Evolutionary conservation across 306 rosid species (phyloP).

Genomic region (Casuarina glauca): DNA sequence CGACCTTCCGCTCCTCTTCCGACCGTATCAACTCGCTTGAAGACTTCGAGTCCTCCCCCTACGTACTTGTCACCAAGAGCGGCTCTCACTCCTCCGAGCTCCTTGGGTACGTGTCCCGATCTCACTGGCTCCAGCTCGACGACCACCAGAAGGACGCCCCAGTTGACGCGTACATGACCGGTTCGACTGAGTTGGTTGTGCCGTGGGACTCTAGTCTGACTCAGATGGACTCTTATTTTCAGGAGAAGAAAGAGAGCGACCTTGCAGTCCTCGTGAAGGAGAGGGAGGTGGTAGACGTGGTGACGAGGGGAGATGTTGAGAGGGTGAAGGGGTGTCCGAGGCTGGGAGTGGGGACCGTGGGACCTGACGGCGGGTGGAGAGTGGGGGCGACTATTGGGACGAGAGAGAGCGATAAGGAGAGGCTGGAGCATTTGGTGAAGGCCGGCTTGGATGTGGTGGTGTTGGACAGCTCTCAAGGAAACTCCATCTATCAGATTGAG

Average conservation of each 20-base stretch:
- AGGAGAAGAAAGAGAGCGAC: slow-evolving; percentile 17
- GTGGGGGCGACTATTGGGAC: slow-evolving; percentile 91
- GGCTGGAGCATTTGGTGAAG: slow-evolving; percentile 72
- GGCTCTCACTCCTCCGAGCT: slow-evolving; percentile 50
- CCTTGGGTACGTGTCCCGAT: slow-evolving; percentile 55
- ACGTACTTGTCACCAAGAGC: slow-evolving; percentile 56
- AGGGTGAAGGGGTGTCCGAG: slow-evolving; percentile 66
- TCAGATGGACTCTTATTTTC: background rate
- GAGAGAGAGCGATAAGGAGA: slow-evolving; percentile 76
- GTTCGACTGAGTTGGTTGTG: slow-evolving; percentile 25
- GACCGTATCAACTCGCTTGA: slow-evolving; percentile 40
- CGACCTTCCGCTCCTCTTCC: slow-evolving; percentile 49
- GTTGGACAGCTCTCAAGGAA: slow-evolving; percentile 94
- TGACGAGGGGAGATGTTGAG: slow-evolving; percentile 64
- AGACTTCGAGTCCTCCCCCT: slow-evolving; percentile 49
- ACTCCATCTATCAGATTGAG: slow-evolving; percentile 78
- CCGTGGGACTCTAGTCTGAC: slow-evolving; percentile 41
- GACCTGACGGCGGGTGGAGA: slow-evolving; percentile 68
- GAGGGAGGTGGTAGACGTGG: slow-evolving; percentile 57
- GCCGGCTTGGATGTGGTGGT: slow-evolving; percentile 82
- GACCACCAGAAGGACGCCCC: slow-evolving; percentile 35
- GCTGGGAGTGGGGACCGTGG: slow-evolving; percentile 63
- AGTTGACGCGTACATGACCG: slow-evolving; percentile 51
- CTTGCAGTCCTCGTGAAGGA: slow-evolving; percentile 49
- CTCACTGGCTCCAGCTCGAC: slow-evolving; percentile 41